Conservation (phyloP, 106 monocot species). For the Dendrobium huoshanense region DNA sequence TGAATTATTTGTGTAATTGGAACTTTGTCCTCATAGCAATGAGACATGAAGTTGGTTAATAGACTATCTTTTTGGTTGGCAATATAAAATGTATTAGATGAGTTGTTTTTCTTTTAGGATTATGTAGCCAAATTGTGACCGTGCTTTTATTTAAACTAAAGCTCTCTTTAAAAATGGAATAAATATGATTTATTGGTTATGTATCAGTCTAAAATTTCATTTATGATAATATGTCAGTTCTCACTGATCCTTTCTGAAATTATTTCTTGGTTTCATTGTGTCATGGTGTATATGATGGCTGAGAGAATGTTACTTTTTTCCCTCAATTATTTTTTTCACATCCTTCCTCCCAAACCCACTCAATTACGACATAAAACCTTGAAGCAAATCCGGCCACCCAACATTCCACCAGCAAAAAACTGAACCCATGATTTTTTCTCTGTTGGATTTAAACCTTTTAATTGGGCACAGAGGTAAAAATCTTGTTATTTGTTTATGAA, state of each 20-base stretch:
- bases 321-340: background rate
- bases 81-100: background rate
- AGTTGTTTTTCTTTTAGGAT: no score
- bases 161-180: background rate
- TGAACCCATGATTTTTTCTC: background rate
- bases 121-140: no score
- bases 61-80: background rate
- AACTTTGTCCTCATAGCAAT: background rate
- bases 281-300: background rate
- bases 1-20: background rate
- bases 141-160: no score
- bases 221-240: background rate
- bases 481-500: background rate
- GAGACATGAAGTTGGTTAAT: background rate
- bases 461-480: background rate
- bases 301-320: background rate
- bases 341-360: background rate
- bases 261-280: background rate
- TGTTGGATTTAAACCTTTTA: background rate
- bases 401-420: background rate
- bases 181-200: background rate
- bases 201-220: background rate
- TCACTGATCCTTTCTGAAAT: background rate
- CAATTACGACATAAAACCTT: background rate
- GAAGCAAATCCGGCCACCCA: background rate